Percentiles rank a stretch among this genome's conserved stretches.
phyloP scores from a whole-genome alignment of 2,329 filamentous ascomycete species.

The Penicillium frequentans region DNA sequence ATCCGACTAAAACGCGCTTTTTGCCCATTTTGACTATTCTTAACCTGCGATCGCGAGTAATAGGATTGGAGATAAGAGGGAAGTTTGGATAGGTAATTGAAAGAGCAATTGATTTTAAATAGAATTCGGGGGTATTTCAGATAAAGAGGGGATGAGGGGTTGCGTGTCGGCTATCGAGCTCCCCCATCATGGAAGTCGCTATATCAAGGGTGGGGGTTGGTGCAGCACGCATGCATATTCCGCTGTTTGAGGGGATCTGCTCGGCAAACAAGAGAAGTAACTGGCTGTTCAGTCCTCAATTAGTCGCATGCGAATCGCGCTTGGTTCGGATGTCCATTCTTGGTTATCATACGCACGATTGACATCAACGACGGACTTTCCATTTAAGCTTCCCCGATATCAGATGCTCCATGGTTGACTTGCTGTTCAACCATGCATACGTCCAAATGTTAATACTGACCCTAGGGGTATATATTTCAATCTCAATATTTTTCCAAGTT shows the following conservation, averaged over 20 bases:
- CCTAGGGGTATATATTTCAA: neutral
- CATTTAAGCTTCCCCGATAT: neutral
- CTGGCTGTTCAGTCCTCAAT: neutral
- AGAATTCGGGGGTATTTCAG: neutral
- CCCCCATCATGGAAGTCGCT: constrained; percentile 3
- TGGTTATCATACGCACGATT: neutral
- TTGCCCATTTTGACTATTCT: constrained; percentile 29
- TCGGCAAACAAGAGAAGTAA: neutral
- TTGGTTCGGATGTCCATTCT: neutral
- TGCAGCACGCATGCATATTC: neutral
- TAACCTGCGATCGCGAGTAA: neutral
- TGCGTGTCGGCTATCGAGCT: constrained; percentile 2
- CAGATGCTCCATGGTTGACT: neutral
- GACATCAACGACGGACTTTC: neutral
- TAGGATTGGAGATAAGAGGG: neutral
- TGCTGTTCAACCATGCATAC: neutral
- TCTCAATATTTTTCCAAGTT: neutral
- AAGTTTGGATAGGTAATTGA: neutral
- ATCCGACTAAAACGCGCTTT: constrained; percentile 58
- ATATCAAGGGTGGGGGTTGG: constrained; percentile 26
- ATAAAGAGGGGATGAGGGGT: neutral
- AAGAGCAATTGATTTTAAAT: neutral
- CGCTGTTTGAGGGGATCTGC: neutral
- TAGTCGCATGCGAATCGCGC: neutral
- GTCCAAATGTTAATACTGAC: too few species aligned